Conservation (phyloP, 2,329 filamentous ascomycete species). For the Taxawa tesnikishii region DNA sequence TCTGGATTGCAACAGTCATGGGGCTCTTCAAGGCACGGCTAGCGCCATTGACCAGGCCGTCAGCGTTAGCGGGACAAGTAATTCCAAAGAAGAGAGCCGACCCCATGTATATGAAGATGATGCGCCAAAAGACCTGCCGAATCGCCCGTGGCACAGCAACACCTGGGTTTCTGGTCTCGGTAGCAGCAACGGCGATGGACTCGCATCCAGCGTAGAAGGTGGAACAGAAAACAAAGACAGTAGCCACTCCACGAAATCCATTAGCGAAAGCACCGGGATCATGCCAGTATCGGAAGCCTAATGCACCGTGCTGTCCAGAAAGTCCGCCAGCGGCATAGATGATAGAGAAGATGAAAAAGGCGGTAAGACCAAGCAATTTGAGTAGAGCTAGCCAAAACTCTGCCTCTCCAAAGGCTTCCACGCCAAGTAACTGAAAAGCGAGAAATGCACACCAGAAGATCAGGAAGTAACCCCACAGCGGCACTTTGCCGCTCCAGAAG, state of each 20-base stretch:
- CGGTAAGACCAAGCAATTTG: slow-evolving; percentile 24
- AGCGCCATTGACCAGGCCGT: slow-evolving; percentile 47
- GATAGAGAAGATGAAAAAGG: slow-evolving; percentile 28
- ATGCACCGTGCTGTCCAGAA: slow-evolving; percentile 13
- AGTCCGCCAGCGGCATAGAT: slow-evolving; percentile 21
- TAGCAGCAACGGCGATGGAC: slow-evolving; percentile 39
- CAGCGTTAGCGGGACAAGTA: slow-evolving; percentile 57
- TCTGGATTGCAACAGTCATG: slow-evolving; percentile 63
- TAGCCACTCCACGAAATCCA: slow-evolving; percentile 28
- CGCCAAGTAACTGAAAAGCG: slow-evolving; percentile 26
- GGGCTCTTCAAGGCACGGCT: slow-evolving; percentile 57
- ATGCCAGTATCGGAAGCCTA: slow-evolving; percentile 24
- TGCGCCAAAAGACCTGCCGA: slow-evolving; percentile 19
- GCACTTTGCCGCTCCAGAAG: slow-evolving; percentile 48
- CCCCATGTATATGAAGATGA: slow-evolving; percentile 51
- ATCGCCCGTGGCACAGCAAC: slow-evolving; percentile 25
- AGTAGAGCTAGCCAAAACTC: slow-evolving; percentile 33
- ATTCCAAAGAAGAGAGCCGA: slow-evolving; percentile 64
- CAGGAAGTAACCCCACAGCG: slow-evolving; percentile 27
- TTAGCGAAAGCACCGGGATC: slow-evolving; percentile 27
- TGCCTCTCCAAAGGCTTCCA: slow-evolving; percentile 28
- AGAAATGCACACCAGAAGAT: slow-evolving; percentile 28
- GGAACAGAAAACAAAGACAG: slow-evolving; percentile 29
- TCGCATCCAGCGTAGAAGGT: slow-evolving; percentile 41
- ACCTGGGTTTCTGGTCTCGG: slow-evolving; percentile 38